Evolutionary conservation across 2,329 filamentous ascomycete species (phyloP).

Genomic region (Venturia nashicola): DNA sequence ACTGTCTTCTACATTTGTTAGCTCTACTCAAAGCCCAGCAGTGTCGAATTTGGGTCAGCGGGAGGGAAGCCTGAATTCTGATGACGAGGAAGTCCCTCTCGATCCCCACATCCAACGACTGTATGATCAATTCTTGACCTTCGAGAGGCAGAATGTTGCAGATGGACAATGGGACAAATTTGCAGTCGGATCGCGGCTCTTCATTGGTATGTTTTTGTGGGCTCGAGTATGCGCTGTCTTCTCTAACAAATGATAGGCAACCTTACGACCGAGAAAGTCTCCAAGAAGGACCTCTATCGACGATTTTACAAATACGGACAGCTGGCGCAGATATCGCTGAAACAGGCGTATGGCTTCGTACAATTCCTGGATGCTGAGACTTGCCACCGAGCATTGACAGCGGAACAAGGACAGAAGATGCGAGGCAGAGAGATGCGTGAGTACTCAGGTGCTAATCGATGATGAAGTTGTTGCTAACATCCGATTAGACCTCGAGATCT

Average conservation of each 20-base stretch:
- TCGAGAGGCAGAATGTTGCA: constrained; percentile 63
- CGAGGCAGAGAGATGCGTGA: constrained; percentile 72
- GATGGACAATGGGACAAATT: constrained; percentile 76
- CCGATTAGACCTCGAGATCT: constrained; percentile 68
- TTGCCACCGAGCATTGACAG: constrained; percentile 61
- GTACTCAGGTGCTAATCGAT: not conserved
- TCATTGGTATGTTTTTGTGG: constrained; percentile 51
- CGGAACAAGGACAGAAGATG: constrained; percentile 69
- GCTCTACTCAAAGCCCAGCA: constrained; percentile 19
- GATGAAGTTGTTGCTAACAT: constrained; percentile 9
- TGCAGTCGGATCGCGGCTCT: constrained; percentile 63
- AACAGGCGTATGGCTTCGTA: constrained; percentile 93
- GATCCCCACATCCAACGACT: constrained; percentile 47
- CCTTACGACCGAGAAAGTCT: constrained; percentile 82
- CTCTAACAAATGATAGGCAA: constrained; percentile 48
- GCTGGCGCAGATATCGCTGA: constrained; percentile 88
- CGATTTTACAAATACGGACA: constrained; percentile 76
- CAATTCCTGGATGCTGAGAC: constrained; percentile 73
- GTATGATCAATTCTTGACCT: constrained; percentile 60
- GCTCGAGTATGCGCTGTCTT: not conserved
- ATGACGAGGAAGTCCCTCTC: constrained; percentile 38
- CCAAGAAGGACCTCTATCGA: constrained; percentile 87
- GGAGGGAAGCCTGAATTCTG: constrained; percentile 14
- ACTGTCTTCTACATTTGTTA: constrained; percentile 4
- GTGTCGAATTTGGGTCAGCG: constrained; percentile 15